Conservation (phyloP, 2,329 filamentous ascomycete species). For the Phaeosphaeria sp. region DNA sequence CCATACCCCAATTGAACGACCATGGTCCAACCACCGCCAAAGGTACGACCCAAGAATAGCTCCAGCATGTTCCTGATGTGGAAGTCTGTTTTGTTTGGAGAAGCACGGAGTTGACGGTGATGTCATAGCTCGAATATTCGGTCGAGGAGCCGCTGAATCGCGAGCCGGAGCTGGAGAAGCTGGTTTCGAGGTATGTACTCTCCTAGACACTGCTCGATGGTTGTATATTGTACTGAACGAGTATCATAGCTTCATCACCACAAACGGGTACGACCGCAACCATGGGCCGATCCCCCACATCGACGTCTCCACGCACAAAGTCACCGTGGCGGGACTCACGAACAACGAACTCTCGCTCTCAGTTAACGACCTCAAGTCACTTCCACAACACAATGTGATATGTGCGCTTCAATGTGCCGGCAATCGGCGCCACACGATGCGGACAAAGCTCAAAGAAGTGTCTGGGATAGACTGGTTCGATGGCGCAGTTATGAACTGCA, state of each 20-base stretch:
- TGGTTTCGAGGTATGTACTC: slow-evolving; percentile 52
- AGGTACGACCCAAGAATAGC: slow-evolving; percentile 26
- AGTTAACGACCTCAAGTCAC: slow-evolving; percentile 55
- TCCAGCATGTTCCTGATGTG: slow-evolving; percentile 20
- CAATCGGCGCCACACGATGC: slow-evolving; percentile 67
- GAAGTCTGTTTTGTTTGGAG: slow-evolving; percentile 14
- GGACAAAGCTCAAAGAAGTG: slow-evolving; percentile 65
- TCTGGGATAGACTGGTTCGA: slow-evolving; percentile 67
- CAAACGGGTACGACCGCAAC: slow-evolving; percentile 63
- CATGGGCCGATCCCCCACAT: slow-evolving; percentile 62
- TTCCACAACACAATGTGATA: slow-evolving; percentile 62
- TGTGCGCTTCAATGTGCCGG: slow-evolving; percentile 67
- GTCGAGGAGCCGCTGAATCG: slow-evolving; percentile 57
- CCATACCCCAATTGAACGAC: slow-evolving; percentile 27
- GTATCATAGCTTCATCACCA: slow-evolving; percentile 56
- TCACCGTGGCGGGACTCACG: slow-evolving; percentile 61
- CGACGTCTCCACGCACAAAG: slow-evolving; percentile 47
- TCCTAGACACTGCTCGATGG: neutral
- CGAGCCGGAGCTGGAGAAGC: slow-evolving; percentile 54
- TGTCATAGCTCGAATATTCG: slow-evolving; percentile 48
- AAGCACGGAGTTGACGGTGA: slow-evolving; percentile 14
- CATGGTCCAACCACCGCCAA: no score
- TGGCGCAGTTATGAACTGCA: slow-evolving; percentile 67
- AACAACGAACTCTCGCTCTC: slow-evolving; percentile 53
- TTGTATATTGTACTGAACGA: neutral